A percentile compares a stretch with the other conserved stretches of the same genome.
Evolutionary conservation across 495 filamentous ascomycete genomes (phyloP).

Genomic region (Cladorrhinum samala): DNA sequence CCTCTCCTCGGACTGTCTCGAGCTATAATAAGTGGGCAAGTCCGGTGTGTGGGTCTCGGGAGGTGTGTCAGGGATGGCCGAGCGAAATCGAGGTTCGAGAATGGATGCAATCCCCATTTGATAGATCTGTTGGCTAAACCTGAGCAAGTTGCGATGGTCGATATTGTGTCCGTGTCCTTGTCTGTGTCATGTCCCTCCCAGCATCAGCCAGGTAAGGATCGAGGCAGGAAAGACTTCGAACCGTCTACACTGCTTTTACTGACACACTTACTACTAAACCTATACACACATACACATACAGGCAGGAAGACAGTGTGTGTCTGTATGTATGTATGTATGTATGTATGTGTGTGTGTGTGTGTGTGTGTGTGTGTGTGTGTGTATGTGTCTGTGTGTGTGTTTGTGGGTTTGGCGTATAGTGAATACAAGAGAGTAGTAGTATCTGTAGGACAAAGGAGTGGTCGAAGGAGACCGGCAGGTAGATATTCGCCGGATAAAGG

Average conservation of each 20-base stretch:
- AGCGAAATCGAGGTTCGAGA: conserved; percentile 39
- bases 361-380: neutral
- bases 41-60: conserved; percentile 40
- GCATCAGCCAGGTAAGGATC: conserved; percentile 1
- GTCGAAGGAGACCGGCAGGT: conserved; percentile 21
- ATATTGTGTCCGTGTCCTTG: conserved; percentile 12
- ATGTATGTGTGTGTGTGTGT: neutral
- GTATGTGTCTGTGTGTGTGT: neutral
- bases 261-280: neutral
- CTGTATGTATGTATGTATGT: neutral
- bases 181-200: conserved; percentile 17
- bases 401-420: neutral
- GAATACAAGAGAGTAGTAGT: conserved; percentile 7
- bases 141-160: conserved; percentile 7
- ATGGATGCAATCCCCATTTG: conserved; percentile 45
- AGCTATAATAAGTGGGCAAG: conserved; percentile 30
- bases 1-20: conserved; percentile 35
- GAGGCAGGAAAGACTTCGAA: neutral
- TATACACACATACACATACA: neutral
- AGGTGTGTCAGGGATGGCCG: conserved; percentile 37
- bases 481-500: conserved; percentile 33
- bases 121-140: conserved; percentile 23
- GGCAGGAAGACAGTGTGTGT: conserved; percentile 3
- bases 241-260: neutral
- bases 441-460: conserved; percentile 13